A percentile compares a stretch with the other conserved stretches of the same genome.
Conservation (phyloP, 176 grass and related monocot species). For the Rhynchospora breviuscula region DNA sequence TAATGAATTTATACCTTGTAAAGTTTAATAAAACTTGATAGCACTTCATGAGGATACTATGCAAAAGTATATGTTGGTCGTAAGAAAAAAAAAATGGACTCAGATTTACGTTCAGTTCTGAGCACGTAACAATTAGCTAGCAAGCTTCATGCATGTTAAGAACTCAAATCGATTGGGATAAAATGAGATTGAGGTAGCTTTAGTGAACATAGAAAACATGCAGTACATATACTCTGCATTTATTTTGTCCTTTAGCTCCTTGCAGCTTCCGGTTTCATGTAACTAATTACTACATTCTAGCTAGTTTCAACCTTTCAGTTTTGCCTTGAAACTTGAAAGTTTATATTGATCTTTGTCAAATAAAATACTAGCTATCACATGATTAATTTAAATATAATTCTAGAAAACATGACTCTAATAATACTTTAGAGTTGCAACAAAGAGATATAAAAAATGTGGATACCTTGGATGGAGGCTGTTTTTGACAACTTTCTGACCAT, state of each 20-base stretch:
- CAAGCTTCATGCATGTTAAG: background rate
- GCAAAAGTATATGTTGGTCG: no score
- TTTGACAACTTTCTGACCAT: slow-evolving; percentile 97
- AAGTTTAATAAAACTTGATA: no score
- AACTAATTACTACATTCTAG: background rate
- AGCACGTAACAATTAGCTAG: background rate
- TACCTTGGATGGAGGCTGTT: slow-evolving; percentile 98
- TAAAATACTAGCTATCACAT: background rate
- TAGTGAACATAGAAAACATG: background rate
- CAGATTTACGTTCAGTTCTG: background rate
- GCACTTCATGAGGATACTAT: no score
- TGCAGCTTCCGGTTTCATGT: background rate
- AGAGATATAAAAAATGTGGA: background rate
- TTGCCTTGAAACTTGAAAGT: background rate
- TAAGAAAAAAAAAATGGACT: background rate
- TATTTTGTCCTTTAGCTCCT: background rate
- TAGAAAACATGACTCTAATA: background rate
- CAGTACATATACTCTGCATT: background rate
- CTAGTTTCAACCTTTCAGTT: no score
- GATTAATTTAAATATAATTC: background rate
- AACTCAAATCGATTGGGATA: background rate
- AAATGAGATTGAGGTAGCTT: background rate
- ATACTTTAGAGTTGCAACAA: background rate
- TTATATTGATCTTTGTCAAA: background rate
- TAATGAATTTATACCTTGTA: no score